Percentiles rank a stretch among this genome's conserved stretches.
phyloP scores from a whole-genome alignment of 73 alveolate genomes.

The Tetrahymena malaccensis region DNA sequence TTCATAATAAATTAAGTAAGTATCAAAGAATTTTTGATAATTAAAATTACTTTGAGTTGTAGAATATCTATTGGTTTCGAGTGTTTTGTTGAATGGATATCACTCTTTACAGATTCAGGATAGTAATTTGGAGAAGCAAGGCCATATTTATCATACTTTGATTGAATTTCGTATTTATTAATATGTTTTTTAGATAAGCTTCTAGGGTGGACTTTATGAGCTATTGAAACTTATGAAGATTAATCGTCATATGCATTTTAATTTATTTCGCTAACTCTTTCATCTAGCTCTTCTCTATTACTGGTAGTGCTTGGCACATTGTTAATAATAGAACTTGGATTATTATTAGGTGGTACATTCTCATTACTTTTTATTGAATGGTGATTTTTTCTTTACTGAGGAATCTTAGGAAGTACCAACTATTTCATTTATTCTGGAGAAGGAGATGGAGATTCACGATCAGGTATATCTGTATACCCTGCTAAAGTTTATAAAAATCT shows the following conservation, averaged over 20 bases:
- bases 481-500: conserved; percentile 26
- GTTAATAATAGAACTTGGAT: neutral
- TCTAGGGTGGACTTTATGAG: neutral
- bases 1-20: neutral
- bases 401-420: neutral
- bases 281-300: neutral
- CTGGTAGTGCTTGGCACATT: neutral
- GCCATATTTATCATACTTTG: neutral
- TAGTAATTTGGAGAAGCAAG: neutral
- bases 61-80: neutral
- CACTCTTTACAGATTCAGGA: neutral
- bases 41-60: neutral
- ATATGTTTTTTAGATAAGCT: neutral
- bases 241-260: neutral
- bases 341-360: neutral
- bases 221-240: neutral
- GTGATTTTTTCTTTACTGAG: neutral
- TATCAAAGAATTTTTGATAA: neutral
- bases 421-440: neutral
- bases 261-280: neutral
- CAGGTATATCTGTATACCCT: conserved; percentile 1
- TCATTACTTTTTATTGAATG: neutral
- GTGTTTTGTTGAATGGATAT: neutral
- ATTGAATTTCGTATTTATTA: neutral
- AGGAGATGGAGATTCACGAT: neutral